Evolutionary conservation across 2,329 filamentous ascomycete species (phyloP).

Genomic region (Fusarium piperis): DNA sequence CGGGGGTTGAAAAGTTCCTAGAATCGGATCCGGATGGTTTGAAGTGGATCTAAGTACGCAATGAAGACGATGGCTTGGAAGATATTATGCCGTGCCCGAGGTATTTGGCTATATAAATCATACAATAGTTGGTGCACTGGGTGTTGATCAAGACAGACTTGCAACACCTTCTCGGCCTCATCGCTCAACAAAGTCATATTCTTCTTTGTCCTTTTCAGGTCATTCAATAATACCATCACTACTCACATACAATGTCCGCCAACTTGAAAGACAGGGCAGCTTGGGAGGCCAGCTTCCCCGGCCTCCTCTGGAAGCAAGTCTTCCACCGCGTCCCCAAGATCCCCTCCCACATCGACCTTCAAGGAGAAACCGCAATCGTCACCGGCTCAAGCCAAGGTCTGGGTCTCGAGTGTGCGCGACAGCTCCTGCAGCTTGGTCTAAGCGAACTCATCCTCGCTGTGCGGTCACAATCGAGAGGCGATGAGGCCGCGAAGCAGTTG

Average conservation of each 20-base stretch:
- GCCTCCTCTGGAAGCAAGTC: conserved; percentile 12
- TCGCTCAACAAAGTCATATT: background rate
- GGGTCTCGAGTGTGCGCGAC: conserved; percentile 53
- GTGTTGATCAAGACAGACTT: background rate
- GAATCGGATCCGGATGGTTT: background rate
- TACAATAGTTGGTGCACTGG: background rate
- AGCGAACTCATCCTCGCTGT: background rate
- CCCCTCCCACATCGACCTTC: conserved; percentile 33
- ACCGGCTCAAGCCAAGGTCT: conserved; percentile 57
- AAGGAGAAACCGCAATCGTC: conserved; percentile 52
- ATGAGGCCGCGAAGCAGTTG: background rate
- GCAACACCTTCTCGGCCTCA: background rate
- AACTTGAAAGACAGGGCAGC: conserved; percentile 5
- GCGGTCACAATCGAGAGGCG: background rate
- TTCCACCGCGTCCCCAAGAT: conserved; percentile 20
- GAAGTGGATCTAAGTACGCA: background rate
- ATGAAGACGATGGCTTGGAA: background rate
- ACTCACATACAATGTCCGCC: conserved; percentile 6
- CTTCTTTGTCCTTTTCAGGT: background rate
- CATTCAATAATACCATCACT: background rate
- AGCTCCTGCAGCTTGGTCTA: conserved; percentile 28
- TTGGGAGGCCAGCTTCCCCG: conserved; percentile 6
- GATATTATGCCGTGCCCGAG: background rate
- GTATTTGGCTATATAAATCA: background rate
- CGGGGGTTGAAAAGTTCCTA: background rate